Conservation (phyloP, 2,329 filamentous ascomycete species). For the Penicillium sp. region DNA sequence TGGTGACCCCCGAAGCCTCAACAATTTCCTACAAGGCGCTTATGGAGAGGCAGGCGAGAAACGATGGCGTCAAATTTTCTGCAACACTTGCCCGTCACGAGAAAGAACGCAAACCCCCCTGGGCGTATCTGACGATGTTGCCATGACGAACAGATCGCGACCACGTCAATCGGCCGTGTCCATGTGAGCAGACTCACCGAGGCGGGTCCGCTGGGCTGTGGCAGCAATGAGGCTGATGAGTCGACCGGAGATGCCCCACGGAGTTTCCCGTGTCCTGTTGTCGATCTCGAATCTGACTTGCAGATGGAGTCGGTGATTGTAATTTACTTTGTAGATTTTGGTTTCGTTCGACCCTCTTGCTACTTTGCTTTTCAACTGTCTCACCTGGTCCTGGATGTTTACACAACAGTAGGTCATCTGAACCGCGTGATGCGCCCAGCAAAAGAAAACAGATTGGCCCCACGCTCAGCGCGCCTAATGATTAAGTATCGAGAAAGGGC, state of each 20-base stretch:
- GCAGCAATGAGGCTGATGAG: conserved; percentile 18
- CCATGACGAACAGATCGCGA: conserved; percentile 15
- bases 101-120: neutral
- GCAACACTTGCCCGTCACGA: conserved; percentile 8
- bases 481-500: conserved; percentile 6
- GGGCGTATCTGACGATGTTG: neutral
- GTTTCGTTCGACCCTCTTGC: neutral
- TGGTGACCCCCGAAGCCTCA: neutral
- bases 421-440: conserved; percentile 9
- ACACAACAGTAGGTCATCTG: conserved; percentile 22
- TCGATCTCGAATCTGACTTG: conserved; percentile 6
- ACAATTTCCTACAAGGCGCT: neutral
- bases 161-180: conserved; percentile 22
- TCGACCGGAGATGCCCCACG: neutral
- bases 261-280: neutral
- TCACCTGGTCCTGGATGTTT: conserved; percentile 13
- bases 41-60: neutral
- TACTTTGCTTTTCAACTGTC: conserved; percentile 6
- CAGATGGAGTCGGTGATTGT: neutral
- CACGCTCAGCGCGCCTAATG: conserved; percentile 19
- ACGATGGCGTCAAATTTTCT: neutral
- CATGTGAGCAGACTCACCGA: conserved; percentile 16
- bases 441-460: neutral
- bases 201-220: conserved; percentile 4
- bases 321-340: neutral